phyloP scores from a whole-genome alignment of 1,139 yeast genomes.

The Sugiyamaella sp. region DNA sequence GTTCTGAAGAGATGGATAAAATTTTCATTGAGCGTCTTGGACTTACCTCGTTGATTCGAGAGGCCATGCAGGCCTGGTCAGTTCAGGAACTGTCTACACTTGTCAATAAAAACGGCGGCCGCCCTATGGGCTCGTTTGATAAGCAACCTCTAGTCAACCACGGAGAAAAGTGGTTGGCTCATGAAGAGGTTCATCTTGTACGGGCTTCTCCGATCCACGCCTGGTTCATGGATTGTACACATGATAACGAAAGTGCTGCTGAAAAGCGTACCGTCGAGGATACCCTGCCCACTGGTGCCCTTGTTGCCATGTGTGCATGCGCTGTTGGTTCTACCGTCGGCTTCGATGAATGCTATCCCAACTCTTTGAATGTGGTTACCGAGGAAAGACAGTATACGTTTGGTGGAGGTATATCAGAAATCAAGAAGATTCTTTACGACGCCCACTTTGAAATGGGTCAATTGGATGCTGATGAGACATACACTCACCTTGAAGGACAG shows the following conservation, averaged over 20 bases:
- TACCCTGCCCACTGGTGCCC: constrained; percentile 90
- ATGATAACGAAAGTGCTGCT: constrained; percentile 87
- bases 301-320: constrained; percentile 89
- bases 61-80: constrained; percentile 96
- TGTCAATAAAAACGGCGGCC: constrained; percentile 91
- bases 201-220: constrained; percentile 82
- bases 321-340: constrained; percentile 96
- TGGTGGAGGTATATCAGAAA: constrained; percentile 70
- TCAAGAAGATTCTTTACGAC: constrained; percentile 60
- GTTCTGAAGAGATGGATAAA: constrained; percentile 88
- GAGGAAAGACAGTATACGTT: constrained; percentile 70
- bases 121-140: constrained; percentile 86
- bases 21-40: constrained; percentile 89
- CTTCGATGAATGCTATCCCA: constrained; percentile 89
- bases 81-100: constrained; percentile 83
- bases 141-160: constrained; percentile 35
- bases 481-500: constrained; percentile 92
- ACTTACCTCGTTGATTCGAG: constrained; percentile 83
- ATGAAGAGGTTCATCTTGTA: constrained; percentile 48
- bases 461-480: constrained; percentile 81
- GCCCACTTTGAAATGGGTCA: constrained; percentile 71
- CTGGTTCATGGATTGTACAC: constrained; percentile 95
- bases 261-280: constrained; percentile 93
- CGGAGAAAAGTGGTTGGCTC: constrained; percentile 25
- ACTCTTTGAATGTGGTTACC: constrained; percentile 75